Conservation (phyloP, 495 filamentous ascomycete species). For the Darksidea phi region DNA sequence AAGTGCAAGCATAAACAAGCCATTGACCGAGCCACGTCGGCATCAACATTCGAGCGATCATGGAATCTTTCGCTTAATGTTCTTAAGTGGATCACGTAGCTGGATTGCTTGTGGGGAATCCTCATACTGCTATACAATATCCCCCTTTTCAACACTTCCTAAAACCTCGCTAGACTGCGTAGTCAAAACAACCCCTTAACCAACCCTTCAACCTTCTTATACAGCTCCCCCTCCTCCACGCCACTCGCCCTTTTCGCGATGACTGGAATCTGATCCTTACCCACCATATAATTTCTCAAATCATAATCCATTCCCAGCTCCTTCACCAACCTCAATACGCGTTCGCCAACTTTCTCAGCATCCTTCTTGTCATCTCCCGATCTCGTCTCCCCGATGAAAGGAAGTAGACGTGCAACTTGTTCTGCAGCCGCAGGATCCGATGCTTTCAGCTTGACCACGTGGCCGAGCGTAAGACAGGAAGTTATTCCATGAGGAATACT, state of each 20-base stretch:
- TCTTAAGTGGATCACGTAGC: no score
- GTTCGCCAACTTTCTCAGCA: conserved; percentile 41
- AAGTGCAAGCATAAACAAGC: no score
- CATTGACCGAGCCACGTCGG: no score
- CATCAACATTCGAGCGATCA: no score
- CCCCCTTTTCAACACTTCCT: no score
- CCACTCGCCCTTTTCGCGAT: conserved; percentile 43
- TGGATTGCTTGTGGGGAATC: no score
- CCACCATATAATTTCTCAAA: conserved; percentile 42
- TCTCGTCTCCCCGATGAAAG: conserved; percentile 40
- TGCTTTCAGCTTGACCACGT: conserved; percentile 50
- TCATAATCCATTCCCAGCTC: conserved; percentile 39
- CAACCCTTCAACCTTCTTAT: conserved; percentile 40
- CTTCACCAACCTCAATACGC: conserved; percentile 42
- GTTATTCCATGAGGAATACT: conserved; percentile 54
- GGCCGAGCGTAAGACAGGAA: conserved; percentile 49
- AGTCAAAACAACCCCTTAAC: conserved; percentile 41
- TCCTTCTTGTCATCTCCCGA: conserved; percentile 45
- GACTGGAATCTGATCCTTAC: conserved; percentile 39
- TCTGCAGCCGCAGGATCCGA: conserved; percentile 43
- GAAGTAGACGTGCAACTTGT: conserved; percentile 47
- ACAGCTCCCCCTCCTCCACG: conserved; percentile 39
- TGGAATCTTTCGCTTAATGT: no score
- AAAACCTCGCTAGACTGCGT: not conserved
- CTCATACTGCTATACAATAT: no score